Base-by-base conservation (phyloP, 495 filamentous ascomycete genomes). In the Penicillium steckii region DNA sequence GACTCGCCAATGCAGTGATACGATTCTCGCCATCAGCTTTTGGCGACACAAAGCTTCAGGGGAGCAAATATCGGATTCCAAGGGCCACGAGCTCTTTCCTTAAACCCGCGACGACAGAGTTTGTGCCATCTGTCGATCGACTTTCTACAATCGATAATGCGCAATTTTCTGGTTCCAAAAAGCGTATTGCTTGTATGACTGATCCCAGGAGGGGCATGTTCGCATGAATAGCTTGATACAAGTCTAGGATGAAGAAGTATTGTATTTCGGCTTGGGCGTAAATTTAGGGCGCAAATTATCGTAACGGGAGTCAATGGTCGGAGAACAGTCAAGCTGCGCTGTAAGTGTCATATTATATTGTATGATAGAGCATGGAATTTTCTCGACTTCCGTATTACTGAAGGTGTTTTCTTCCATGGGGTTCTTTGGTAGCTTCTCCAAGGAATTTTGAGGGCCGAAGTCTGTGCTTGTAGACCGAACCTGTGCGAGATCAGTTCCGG, bases 331-430 rank as follows among this genome's bases (percentile, higher is more conserved):
- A 10, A 32, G 29, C n/a, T 32, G 10, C 10, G 29, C 29, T 8
- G 29, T 32, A 13, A 32, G 29, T 4, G 10, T 32, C 29, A 32
- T 32, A 32, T 32, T 13, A 13, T 32, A 13, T 12, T 32, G 5
- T 13, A 32, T 32, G 29, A 67, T 51, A n/a, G 72, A 53, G 25
- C 59, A 48, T 1, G 78, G 10, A 13, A 32, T 12, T 13, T 32
- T 13, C 8, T 9, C 10, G n/a, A 32, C n/a, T 4, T 32, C 29
- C 4, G 5, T 13, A 13, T 32, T 32, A 13, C n/a, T 32, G 29
- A 12, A 32, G 29, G 29, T 32, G n/a, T 32, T 1, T 13, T 32
- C n/a, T 8, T 32, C 29, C n/a, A n/a, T n/a, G n/a, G n/a, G n/a
- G n/a, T n/a, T n/a, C n/a, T n/a, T n/a, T n/a, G n/a, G n/a, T n/a